Evolutionary conservation across 1,284 basidiomycete genomes (phyloP), one percentile per base, ranked within the genome.

Genomic region (Cryptococcus sp.): DNA sequence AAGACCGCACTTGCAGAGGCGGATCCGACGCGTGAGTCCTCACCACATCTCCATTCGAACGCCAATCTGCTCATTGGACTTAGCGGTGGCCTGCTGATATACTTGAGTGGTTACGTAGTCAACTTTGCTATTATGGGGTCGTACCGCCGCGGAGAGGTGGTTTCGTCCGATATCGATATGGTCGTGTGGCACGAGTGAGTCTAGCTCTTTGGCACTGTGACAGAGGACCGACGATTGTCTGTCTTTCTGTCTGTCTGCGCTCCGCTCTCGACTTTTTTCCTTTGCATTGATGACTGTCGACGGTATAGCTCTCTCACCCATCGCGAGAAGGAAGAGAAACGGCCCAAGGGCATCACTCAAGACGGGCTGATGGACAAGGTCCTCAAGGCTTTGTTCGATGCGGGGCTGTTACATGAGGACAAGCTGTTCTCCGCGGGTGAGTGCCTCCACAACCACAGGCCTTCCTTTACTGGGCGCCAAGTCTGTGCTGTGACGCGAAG

Each of bases 71-170:
- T 42, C 17, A 17, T n/a, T 40, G 46, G 27, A 35, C 19, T 42
- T 16, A 27, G 45, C 35, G 31, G 45, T 13, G 27, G n/a, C 31
- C 16, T 23, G 11, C 7, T 23, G 23, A 27, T 7, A 17, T 20
- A n/a, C 11, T 44, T 25, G 25, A n/a, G n/a, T n/a, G n/a, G n/a
- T n/a, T 13, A 8, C 8, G n/a, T 38, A 74, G 72, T 71, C 48
- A 41, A 57, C 1, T 72, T 68, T 54, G 69, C 72, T 23, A 66
- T 75, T 52, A 69, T 73, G 69, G 73, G 71, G 11, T 70, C 66
- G 10, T 72, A 66, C 46, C 57, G 73, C n/a, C 61, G 73, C 19
- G 73, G 73, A 15, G 69, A 73, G 52, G 53, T 35, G 15, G 53
- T 70, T 3, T 66, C 68, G 10, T 67, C 65, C 22, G 71, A 72